Percentiles rank a stretch among this genome's conserved stretches.
Conservation (phyloP, 2,329 filamentous ascomycete species). For the Ascochyta koolunga region DNA sequence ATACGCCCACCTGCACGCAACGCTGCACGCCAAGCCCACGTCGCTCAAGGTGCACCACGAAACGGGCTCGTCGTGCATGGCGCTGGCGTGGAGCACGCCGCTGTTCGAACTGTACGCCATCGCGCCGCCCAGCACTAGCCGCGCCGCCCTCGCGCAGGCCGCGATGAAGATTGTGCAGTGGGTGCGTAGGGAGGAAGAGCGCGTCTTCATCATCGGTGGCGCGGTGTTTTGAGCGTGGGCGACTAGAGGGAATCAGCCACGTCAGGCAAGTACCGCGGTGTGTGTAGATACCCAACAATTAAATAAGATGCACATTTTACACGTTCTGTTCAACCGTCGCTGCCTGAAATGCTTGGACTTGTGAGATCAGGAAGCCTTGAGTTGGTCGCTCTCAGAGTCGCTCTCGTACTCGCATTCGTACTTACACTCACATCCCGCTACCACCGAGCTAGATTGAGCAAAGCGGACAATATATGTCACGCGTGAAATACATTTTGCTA, state of each 20-base stretch:
- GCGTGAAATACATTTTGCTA: too few species aligned
- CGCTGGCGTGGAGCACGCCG: conserved; percentile 88
- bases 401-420: too few species aligned
- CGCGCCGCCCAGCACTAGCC: conserved; percentile 71
- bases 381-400: too few species aligned
- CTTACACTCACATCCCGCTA: too few species aligned
- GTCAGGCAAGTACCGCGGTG: not conserved
- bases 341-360: too few species aligned
- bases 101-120: conserved; percentile 94
- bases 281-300: not conserved
- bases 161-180: conserved; percentile 91
- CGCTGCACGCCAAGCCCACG: conserved; percentile 82
- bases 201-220: conserved; percentile 96
- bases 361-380: too few species aligned
- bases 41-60: conserved; percentile 88
- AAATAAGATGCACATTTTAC: not conserved
- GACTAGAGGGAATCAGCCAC: too few species aligned
- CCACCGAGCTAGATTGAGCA: too few species aligned
- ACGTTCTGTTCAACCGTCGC: too few species aligned
- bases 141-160: conserved; percentile 75
- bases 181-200: conserved; percentile 89
- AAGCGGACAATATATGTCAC: too few species aligned
- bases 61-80: conserved; percentile 71
- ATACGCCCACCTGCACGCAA: conserved; percentile 84
- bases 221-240: conserved; percentile 65